Base-by-base conservation (phyloP, 2,329 filamentous ascomycete species). In the Scedosporium apiospermum region DNA sequence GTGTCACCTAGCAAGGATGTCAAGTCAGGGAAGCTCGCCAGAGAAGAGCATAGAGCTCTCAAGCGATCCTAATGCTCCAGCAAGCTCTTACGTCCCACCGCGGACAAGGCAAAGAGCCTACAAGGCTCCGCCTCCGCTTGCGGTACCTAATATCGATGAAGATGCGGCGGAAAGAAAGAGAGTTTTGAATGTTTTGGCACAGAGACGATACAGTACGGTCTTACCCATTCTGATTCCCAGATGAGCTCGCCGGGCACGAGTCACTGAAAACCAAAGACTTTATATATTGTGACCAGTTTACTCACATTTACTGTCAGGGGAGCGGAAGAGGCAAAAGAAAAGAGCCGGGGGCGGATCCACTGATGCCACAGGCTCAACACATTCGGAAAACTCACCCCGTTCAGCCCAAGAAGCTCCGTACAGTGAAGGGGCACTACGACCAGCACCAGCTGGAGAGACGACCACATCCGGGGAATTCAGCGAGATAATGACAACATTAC, bases 101-200 rank as follows among this genome's bases (percentile, higher is more conserved):
- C 69, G 72, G 12, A 74, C 73, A 23, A 69, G 78, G 53, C 78
- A 80, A 63, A 67, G 78, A 44, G 64, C 71, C 9, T 69, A 74
- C 65, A 80, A 79, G 66, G 64, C 75, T 18, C 73, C 76, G 2
- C 71, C 75, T 4, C n/a, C 68, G 2, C 69, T 82, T 6, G 71
- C 72, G 1, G 74, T 82, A 6, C 80, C 80, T 4, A 68, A 80
- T 58, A 79, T 81, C 18, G 76, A 80, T 4, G 73, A 82, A 23
- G 75, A 84, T 70, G 78, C 81, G 1, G 72, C 76, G 2, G 81
- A 84, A 69, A 74, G 82, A 23, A 84, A 83, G 68, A 73, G 81
- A 10, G 73, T 82, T 1, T 65, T 84, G 23, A 83, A 83, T 62
- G 78, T 84, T 9, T 69, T 84, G 42, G 81, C 82, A 1, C 81